Evolutionary conservation across 2,329 filamentous ascomycete species (phyloP).

Genomic region (Cercospora berteroae): DNA sequence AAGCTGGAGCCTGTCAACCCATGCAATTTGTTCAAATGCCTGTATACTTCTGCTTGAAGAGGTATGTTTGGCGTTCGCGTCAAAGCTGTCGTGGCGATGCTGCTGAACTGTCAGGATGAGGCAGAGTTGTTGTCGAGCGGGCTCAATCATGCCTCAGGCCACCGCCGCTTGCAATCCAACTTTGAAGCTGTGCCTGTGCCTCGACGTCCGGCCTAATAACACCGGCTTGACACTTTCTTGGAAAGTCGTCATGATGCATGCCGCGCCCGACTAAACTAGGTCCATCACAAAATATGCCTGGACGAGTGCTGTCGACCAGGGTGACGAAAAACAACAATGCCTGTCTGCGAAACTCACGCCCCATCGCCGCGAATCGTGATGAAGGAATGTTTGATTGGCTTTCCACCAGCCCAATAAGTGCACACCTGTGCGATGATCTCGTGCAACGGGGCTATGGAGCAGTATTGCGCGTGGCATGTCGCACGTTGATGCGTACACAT

Average conservation of each 20-base stretch:
- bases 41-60: background rate
- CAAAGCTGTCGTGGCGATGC: background rate
- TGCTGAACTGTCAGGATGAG: background rate
- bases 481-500: background rate
- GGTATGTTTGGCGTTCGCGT: background rate
- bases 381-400: background rate
- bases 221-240: constrained; percentile 2
- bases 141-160: background rate
- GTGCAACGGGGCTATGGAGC: background rate
- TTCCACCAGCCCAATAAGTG: background rate
- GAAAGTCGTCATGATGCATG: constrained; percentile 2
- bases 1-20: background rate
- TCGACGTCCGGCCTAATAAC: background rate
- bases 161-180: background rate
- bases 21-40: background rate
- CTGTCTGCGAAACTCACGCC: background rate
- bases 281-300: background rate
- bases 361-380: background rate
- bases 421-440: background rate
- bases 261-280: background rate
- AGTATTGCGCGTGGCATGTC: background rate
- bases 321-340: background rate
- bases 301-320: background rate
- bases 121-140: background rate
- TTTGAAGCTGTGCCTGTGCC: background rate